These are phyloP conservation scores for Litsea cubeba DNA, from an alignment of 164 flowering plant species.

Conservation along the genomic window DNA sequence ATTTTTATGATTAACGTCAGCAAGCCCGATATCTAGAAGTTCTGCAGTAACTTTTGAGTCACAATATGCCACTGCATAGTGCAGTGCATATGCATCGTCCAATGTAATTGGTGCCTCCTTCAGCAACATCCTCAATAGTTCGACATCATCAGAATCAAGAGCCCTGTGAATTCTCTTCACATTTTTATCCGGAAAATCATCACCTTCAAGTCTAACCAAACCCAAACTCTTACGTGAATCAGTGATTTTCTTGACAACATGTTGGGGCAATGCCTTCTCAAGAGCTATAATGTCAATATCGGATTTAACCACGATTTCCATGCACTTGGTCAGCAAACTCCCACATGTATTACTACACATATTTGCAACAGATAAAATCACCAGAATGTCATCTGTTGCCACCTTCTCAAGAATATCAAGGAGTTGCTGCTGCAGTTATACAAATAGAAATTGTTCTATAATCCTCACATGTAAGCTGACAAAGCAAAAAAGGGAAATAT, in stretches of 20 bases:
- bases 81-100: conserved; percentile 83
- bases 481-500: background rate
- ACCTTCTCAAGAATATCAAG: conserved; percentile 71
- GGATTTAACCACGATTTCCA: conserved; percentile 49
- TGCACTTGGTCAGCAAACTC: conserved; percentile 41
- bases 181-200: conserved; percentile 60
- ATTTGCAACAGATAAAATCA: conserved; percentile 61
- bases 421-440: conserved; percentile 54
- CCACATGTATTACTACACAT: conserved; percentile 50
- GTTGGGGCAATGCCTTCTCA: conserved; percentile 55
- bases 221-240: conserved; percentile 45
- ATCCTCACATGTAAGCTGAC: background rate
- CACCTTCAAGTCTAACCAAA: conserved; percentile 25
- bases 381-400: conserved; percentile 54
- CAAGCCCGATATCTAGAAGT: conserved; percentile 74
- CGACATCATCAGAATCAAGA: conserved; percentile 90
- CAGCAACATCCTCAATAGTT: conserved; percentile 70
- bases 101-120: conserved; percentile 67
- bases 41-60: conserved; percentile 77
- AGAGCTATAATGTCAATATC: conserved; percentile 66
- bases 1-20: conserved; percentile 67
- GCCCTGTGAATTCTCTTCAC: conserved; percentile 81
- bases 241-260: conserved; percentile 44
- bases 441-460: background rate
- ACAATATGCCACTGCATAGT: conserved; percentile 87